Evolutionary conservation across 2,329 filamentous ascomycete genomes (phyloP).

Genomic region (Leptographium wingfieldii): DNA sequence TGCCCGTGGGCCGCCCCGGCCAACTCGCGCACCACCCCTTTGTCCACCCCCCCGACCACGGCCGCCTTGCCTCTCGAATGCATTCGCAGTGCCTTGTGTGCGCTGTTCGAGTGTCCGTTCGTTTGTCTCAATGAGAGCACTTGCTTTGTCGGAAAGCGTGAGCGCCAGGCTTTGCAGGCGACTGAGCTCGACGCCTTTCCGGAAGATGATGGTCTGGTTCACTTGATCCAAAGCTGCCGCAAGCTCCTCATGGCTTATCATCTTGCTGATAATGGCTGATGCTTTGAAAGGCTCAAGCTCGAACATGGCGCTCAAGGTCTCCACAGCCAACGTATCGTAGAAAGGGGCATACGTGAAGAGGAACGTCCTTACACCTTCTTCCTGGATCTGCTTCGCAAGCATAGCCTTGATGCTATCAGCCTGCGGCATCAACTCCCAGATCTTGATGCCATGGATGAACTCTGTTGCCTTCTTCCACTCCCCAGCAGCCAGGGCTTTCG

Average conservation of each 20-base stretch:
- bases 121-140: constrained; percentile 89
- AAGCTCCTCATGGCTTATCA: constrained; percentile 99
- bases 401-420: constrained; percentile 89
- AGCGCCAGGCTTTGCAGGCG: constrained; percentile 90
- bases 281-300: constrained; percentile 87
- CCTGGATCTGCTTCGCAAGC: constrained; percentile 96
- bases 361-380: constrained; percentile 94
- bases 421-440: constrained; percentile 96
- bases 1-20: constrained; percentile 46
- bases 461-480: constrained; percentile 96
- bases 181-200: constrained; percentile 96
- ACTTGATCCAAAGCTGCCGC: constrained; percentile 95
- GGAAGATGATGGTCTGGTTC: constrained; percentile 94
- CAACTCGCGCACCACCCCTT: constrained; percentile 48
- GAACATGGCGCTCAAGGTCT: constrained; percentile 85
- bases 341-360: constrained; percentile 99
- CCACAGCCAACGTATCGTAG: constrained; percentile 89
- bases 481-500: constrained; percentile 88
- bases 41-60: constrained; percentile 57
- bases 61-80: constrained; percentile 85
- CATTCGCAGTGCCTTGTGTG: constrained; percentile 89
- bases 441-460: constrained; percentile 97
- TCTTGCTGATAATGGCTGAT: constrained; percentile 90
- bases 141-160: constrained; percentile 91
- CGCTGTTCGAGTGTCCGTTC: constrained; percentile 94